phyloP scores from a whole-genome alignment of 257 asterid genomes.

The Salvia hispanica region DNA sequence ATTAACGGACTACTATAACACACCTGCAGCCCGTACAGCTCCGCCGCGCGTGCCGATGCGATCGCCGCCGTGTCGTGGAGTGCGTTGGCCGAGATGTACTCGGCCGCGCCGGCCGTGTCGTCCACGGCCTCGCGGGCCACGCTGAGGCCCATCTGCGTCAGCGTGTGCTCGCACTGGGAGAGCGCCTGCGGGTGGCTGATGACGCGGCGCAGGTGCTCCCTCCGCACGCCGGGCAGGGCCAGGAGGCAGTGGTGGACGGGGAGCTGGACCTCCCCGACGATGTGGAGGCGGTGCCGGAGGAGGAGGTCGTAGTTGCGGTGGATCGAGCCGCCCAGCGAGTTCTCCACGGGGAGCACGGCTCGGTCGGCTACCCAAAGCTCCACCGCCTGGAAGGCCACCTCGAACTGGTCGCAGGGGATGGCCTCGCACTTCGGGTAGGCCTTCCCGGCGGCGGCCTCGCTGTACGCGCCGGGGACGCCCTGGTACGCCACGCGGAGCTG shows the following conservation, averaged over 20 bases:
- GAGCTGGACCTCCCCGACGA: constrained; percentile 88
- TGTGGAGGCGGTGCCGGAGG: constrained; percentile 96
- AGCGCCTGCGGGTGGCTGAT: constrained; percentile 93
- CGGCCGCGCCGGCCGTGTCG: constrained; percentile 93
- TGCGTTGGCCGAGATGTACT: constrained; percentile 60
- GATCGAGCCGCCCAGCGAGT: constrained; percentile 88
- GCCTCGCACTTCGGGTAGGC: constrained; percentile 86
- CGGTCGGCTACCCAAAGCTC: constrained; percentile 92
- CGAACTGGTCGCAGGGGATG: constrained; percentile 90
- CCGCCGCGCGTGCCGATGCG: constrained; percentile 88
- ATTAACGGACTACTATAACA: no score
- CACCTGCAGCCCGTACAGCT: constrained; percentile 61
- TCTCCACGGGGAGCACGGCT: constrained; percentile 87
- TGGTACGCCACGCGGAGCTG: constrained; percentile 83
- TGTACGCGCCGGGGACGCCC: constrained; percentile 90
- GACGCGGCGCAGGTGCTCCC: constrained; percentile 61
- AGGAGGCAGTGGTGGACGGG: constrained; percentile 90
- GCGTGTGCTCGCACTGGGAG: constrained; percentile 82
- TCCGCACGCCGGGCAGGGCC: constrained; percentile 74
- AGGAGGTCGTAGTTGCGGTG: constrained; percentile 95
- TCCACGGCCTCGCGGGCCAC: constrained; percentile 77
- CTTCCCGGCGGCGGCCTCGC: constrained; percentile 88
- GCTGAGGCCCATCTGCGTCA: constrained; percentile 59
- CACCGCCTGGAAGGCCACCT: constrained; percentile 85
- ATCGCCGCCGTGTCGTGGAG: constrained; percentile 81